Percentiles rank a stretch among this genome's conserved stretches.
These are phyloP conservation scores for Fusarium transvaalense DNA, from an alignment of 2,329 filamentous ascomycete species.

Conservation along the genomic window DNA sequence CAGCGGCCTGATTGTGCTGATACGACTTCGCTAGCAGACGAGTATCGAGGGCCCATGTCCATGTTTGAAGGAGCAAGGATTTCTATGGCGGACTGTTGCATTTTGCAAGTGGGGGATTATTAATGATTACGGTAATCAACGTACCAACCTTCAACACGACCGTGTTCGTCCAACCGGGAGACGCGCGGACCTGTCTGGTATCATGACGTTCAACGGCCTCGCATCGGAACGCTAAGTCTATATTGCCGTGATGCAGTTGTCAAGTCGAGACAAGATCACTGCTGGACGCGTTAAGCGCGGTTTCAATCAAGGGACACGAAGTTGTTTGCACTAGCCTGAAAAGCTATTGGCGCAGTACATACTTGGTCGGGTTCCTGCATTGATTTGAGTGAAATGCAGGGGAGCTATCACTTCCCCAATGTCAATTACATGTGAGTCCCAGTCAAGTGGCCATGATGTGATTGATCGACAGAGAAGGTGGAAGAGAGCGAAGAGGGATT, in stretches of 20 bases:
- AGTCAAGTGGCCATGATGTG: slow-evolving; percentile 20
- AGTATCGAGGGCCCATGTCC: slow-evolving; percentile 13
- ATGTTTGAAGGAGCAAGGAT: slow-evolving; percentile 19
- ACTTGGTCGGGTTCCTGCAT: slow-evolving; percentile 47
- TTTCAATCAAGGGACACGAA: background rate
- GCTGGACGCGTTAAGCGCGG: slow-evolving; percentile 18
- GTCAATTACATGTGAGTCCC: slow-evolving; percentile 16
- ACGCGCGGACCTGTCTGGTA: slow-evolving; percentile 31
- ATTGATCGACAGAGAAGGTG: slow-evolving; percentile 25
- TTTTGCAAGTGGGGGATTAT: slow-evolving; percentile 30
- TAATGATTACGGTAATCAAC: slow-evolving; percentile 1
- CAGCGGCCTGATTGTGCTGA: slow-evolving; percentile 26
- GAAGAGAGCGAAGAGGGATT: slow-evolving; percentile 21
- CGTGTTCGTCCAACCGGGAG: background rate
- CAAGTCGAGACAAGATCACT: background rate
- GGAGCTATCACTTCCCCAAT: slow-evolving; percentile 23
- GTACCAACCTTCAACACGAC: slow-evolving; percentile 4
- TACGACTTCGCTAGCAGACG: slow-evolving; percentile 19
- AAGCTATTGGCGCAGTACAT: slow-evolving; percentile 14
- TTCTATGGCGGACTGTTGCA: slow-evolving; percentile 25
- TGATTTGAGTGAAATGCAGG: slow-evolving; percentile 40
- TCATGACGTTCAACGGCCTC: slow-evolving; percentile 30
- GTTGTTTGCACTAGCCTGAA: background rate
- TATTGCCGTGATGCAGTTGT: background rate
- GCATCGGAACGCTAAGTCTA: background rate